Base-by-base conservation (phyloP, 108 stramenopile species). In the Mayamaea pseudoterrestris region DNA sequence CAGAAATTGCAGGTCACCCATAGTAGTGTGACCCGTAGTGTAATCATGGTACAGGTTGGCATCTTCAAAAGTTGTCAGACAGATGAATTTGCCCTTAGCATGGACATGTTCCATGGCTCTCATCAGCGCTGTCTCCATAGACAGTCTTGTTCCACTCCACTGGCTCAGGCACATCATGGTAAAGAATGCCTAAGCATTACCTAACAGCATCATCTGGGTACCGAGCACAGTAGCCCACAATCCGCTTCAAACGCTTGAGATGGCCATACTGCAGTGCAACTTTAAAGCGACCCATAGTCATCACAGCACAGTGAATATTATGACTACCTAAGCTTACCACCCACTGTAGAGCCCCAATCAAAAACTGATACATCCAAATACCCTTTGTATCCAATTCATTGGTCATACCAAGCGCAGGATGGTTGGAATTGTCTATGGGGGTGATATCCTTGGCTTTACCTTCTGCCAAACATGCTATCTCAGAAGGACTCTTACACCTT, bases 261-360 rank as follows among this genome's bases (percentile, higher is more conserved):
- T 73, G 66, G 0, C 71, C 47, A 55, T 66, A 2, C 6, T 14
- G 34, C 23, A 41, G 55, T 35, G 47, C 55, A 1, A 26, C n/a
- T 2, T 45, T 28, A 26, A 47, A 57, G 21, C 29, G 35, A 0
- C 53, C 44, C 37, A 57, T 21, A 9, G 45, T 47, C 55, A 57
- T 57, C 3, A 45, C 44, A 26, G 55, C 55, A 25, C 23, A 9
- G 3, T 16, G 16, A 20, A 57, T 47, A 32, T 57, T 45, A 23
- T 47, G 24, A 5, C 55, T 7, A 35, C 62, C 68, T 26, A 69
- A 22, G 22, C 42, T 27, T 6, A 65, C 25, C 12, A 30, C 14
- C 63, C 63, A 65, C 27, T 58, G 52, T 11, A 53, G 13, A 8
- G 27, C 34, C 8, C 69, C 69, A 39, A 70, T 61, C 16, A 56